These are phyloP conservation scores for Myxozyma kluyveri DNA, from an alignment of 805 yeast genomes.

Conservation along the genomic window DNA sequence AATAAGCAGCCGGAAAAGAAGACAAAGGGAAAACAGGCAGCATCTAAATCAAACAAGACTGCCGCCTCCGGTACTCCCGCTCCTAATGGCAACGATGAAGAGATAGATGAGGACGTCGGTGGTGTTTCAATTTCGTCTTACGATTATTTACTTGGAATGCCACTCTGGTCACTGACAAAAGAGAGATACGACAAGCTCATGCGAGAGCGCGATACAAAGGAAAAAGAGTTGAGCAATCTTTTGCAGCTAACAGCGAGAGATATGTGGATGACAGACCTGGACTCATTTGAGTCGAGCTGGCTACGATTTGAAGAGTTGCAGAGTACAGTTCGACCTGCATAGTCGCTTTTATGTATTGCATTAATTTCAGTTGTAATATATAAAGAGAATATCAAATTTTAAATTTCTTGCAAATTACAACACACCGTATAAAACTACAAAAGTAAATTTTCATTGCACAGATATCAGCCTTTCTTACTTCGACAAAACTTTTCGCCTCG, in stretches of 20 bases:
- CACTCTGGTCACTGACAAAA: constrained; percentile 86
- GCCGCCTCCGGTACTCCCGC: not conserved
- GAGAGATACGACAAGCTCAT: constrained; percentile 83
- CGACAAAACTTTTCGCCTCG: too few relatives aligned
- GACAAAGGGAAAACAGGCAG: not conserved
- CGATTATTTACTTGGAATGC: constrained; percentile 88
- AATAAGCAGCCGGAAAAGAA: constrained; percentile 15
- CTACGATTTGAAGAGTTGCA: constrained; percentile 54
- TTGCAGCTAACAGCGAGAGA: constrained; percentile 75
- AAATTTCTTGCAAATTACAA: not conserved
- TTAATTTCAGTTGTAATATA: not conserved
- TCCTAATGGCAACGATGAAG: constrained; percentile 30
- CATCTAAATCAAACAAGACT: not conserved
- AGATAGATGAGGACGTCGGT: constrained; percentile 38
- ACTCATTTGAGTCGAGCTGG: constrained; percentile 66
- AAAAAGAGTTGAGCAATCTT: constrained; percentile 63
- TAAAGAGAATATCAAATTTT: not conserved
- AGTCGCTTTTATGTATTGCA: not conserved
- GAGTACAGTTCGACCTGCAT: constrained; percentile 11
- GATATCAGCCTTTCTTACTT: too few relatives aligned
- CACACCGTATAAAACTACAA: not conserved
- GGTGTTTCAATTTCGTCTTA: constrained; percentile 42
- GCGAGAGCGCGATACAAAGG: constrained; percentile 68
- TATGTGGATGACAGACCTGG: constrained; percentile 82
- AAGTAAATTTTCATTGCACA: too few relatives aligned